phyloP scores from a whole-genome alignment of 1,139 yeast species.

The Yamadazyma oceani region DNA sequence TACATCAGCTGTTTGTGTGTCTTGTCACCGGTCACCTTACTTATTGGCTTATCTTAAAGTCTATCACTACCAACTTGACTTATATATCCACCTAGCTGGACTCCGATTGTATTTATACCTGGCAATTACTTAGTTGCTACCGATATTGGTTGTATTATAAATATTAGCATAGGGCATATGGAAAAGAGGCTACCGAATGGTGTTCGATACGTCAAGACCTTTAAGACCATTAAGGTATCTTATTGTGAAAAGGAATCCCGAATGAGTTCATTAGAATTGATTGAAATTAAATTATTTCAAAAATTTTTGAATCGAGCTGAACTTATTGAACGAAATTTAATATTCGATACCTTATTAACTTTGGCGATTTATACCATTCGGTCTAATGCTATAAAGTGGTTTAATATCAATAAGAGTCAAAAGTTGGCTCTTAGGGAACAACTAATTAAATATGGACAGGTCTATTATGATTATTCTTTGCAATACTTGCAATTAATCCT shows the following conservation, averaged over 20 bases:
- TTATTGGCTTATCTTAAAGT: too few relatives aligned
- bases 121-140: too few relatives aligned
- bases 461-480: constrained; percentile 24
- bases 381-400: constrained; percentile 23
- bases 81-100: too few relatives aligned
- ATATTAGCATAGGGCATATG: neutral
- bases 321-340: constrained; percentile 10
- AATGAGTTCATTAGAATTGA: constrained; percentile 6
- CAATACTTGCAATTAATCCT: constrained; percentile 17
- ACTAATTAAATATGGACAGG: constrained; percentile 17
- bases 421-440: constrained; percentile 13
- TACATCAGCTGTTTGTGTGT: too few relatives aligned
- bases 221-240: neutral
- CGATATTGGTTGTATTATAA: too few relatives aligned
- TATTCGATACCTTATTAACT: constrained; percentile 20
- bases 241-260: constrained; percentile 1
- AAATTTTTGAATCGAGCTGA: constrained; percentile 11
- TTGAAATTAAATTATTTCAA: constrained; percentile 11
- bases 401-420: constrained; percentile 9
- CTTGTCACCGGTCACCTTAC: too few relatives aligned
- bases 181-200: constrained; percentile 1
- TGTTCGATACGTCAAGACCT: constrained; percentile 1
- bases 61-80: too few relatives aligned
- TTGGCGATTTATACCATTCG: constrained; percentile 22
- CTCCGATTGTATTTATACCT: too few relatives aligned